Evolutionary conservation across 768 basidiomycete genomes (phyloP), one percentile per base, ranked within the genome.

Genomic region (Mycena belliarum): DNA sequence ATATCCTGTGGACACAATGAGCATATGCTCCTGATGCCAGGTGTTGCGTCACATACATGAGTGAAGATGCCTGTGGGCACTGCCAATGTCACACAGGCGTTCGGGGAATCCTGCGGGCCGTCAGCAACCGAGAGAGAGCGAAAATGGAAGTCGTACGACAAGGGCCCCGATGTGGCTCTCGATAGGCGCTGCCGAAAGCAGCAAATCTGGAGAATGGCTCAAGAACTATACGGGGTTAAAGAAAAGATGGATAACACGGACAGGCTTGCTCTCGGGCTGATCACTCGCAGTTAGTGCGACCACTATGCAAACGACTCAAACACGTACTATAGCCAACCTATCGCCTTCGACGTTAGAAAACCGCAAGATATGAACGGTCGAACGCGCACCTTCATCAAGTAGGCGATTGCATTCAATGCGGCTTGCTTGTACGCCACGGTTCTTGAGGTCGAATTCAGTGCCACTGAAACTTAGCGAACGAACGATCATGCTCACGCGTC

Each of bases 351-450:
- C 20, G 45, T 63, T 20, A 50, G 55, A 55, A 37, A 43, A 9
- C 14, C 16, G 20, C 23, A 54, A 23, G 10, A 18, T 11, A 16
- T 26, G 8, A 24, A 2, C 24, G 2, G 24, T 3, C 16, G 6
- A 25, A 46, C 7, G 60, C 67, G 25, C 48, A 84, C 85, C 79
- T 88, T 88, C 74, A 79, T 75, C 42, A 92, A 75, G 68, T 92
- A 91, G 2, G 81, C 79, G 49, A 92, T 91, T 2, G 86, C 81
- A 63, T 90, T 90, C 52, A 90, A 72, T 0, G 89, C 87, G 6
- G 90, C 89, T 71, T 89, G 88, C 67, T 91, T 90, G 69, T 88
- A 91, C 3, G 90, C 89, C 18, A 88, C 86, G 21, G 88, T 82
- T 0, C 86, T 87, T 48, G 28, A 32, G 21, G n/a, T 33, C 1